These are phyloP conservation scores for Peronospora belbahrii DNA, from an alignment of 352 stramenopile species.

Conservation along the genomic window DNA sequence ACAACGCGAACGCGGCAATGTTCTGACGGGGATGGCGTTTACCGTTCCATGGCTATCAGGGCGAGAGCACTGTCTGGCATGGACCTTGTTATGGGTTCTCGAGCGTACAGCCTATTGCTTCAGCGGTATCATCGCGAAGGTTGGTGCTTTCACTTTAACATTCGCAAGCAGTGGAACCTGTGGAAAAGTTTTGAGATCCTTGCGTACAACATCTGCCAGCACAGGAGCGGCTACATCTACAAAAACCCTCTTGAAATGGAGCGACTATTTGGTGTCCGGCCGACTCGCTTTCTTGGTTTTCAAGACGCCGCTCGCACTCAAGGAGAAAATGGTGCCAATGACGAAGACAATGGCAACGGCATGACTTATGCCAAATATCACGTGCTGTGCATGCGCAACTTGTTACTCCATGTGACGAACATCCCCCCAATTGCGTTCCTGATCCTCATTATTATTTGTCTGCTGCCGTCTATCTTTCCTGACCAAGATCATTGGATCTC, in stretches of 20 bases:
- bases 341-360: constrained; percentile 19
- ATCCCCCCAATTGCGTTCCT: constrained; percentile 73
- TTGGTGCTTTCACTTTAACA: constrained; percentile 71
- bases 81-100: constrained; percentile 64
- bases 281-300: constrained; percentile 5
- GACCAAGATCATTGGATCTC: constrained; percentile 71
- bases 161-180: constrained; percentile 76
- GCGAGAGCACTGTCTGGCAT: constrained; percentile 52
- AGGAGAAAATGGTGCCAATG: constrained; percentile 3
- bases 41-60: constrained; percentile 27
- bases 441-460: constrained; percentile 60
- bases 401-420: constrained; percentile 76
- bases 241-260: constrained; percentile 84
- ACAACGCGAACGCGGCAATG: constrained; percentile 10
- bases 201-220: constrained; percentile 85
- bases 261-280: constrained; percentile 55
- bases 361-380: constrained; percentile 75
- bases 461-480: constrained; percentile 61
- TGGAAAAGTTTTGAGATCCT: constrained; percentile 87
- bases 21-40: constrained; percentile 6
- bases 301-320: neutral
- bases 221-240: constrained; percentile 83
- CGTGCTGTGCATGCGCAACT: constrained; percentile 79
- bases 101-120: constrained; percentile 63
- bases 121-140: constrained; percentile 76